phyloP scores from a whole-genome alignment of 495 filamentous ascomycete species.

The Penicillium fimorum region DNA sequence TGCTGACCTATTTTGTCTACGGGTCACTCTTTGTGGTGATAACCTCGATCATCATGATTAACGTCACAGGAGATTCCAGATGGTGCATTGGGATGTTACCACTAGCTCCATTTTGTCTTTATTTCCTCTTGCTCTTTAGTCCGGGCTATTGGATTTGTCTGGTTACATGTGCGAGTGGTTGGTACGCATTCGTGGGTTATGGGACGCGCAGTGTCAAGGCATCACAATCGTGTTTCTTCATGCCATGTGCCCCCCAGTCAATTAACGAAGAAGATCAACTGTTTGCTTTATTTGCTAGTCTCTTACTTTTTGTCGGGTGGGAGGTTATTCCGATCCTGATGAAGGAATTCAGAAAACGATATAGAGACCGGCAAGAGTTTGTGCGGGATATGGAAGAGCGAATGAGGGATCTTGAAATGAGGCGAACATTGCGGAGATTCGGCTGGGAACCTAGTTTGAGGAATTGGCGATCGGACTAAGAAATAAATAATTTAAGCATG shows the following conservation, averaged over 20 bases:
- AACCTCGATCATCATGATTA: neutral
- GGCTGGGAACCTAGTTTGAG: neutral
- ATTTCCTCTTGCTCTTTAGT: neutral
- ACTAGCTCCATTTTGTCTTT: neutral
- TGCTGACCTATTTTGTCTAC: neutral
- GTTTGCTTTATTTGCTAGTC: neutral
- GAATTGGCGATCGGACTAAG: neutral
- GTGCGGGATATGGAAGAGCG: neutral
- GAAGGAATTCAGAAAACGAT: neutral
- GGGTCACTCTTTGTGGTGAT: neutral
- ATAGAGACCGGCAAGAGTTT: neutral
- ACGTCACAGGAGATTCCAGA: neutral
- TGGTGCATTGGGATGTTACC: neutral
- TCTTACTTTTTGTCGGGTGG: neutral
- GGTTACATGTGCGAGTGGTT: neutral
- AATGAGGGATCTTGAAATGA: neutral
- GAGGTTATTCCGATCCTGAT: neutral
- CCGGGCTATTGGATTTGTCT: neutral
- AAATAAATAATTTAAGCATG: neutral
- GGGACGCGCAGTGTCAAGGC: neutral
- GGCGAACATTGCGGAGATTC: neutral
- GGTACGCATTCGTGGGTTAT: neutral
- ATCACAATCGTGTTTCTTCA: constrained; percentile 11
- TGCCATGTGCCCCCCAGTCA: constrained; percentile 12
- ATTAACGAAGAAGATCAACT: constrained; percentile 6